Base-by-base conservation (phyloP, 148 eudicot genomes). In the Arbutus unedo region DNA sequence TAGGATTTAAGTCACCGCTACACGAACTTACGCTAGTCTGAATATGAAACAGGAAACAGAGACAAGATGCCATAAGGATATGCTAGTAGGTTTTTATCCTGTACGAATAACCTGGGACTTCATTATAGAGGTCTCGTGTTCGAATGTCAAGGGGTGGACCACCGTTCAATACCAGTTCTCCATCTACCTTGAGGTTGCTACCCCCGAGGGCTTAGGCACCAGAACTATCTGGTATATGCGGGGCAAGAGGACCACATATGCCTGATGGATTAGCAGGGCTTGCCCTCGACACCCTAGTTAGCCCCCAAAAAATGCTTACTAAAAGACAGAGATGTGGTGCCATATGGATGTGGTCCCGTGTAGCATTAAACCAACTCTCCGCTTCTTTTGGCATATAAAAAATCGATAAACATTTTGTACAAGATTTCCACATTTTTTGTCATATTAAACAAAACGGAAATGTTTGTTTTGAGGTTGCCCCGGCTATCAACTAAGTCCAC, bases 1-100 rank as follows among this genome's bases (percentile, higher is more conserved):
- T 49, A 48, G 47, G 77, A n/a, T 74, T 74, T 74, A 19, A 47
- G 31, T 48, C 23, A 74, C 8, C 48, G 77, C 77, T 48, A 74
- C 55, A 21, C 8, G 55, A 51, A 74, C 31, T 13, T 8, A n/a
- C 77, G n/a, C 38, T 74, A 8, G 25, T 51, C 60, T 23, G 59
- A 51, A 10, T 2, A 50, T 76, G 25, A 51, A 50, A 44, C 16
- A 16, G 60, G 21, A 76, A 51, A 53, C 23, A 50, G 3, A 10
- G 14, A 15, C 18, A 2, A 3, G 3, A 5, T 25, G 59, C 41
- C 41, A 51, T 3, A 74, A 2, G 5, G 54, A 2, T 48, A 21
- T 76, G n/a, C 41, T 9, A n/a, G 78, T 50, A 59, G 2, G 25
- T 59, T 59, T 19, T 19, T 23, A 59, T 59, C 64, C n/a, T 3